Conservation (phyloP, 257 asterid species). For the Echium plantagineum region DNA sequence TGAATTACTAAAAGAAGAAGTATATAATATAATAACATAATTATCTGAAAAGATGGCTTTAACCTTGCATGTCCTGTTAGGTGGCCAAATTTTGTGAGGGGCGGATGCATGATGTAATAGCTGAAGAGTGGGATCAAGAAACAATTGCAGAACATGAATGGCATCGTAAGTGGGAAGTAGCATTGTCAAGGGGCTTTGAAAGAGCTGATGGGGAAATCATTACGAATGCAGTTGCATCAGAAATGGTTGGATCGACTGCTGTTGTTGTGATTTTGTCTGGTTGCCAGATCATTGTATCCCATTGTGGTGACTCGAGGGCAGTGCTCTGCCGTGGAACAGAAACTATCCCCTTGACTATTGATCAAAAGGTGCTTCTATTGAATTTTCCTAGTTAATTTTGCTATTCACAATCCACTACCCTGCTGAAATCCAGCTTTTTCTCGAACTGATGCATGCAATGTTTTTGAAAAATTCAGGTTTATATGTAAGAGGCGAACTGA, state of each 20-base stretch:
- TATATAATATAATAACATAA: neutral
- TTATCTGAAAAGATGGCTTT: neutral
- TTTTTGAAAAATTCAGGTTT: too few relatives aligned
- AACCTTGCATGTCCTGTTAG: neutral
- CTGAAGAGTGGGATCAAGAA: constrained; percentile 10
- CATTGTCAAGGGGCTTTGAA: constrained; percentile 8
- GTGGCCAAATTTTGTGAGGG: too few relatives aligned
- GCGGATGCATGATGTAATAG: neutral
- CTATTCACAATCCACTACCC: neutral
- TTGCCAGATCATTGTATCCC: constrained; percentile 13
- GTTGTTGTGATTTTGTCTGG: constrained; percentile 9
- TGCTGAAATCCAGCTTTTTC: neutral
- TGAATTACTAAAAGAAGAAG: neutral
- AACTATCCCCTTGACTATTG: constrained; percentile 7
- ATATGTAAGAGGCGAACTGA: too few relatives aligned
- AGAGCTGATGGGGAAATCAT: constrained; percentile 5
- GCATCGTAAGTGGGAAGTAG: constrained; percentile 6
- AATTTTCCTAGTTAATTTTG: neutral
- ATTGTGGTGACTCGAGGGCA: constrained; percentile 15
- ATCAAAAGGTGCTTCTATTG: constrained; percentile 10
- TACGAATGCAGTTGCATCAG: constrained; percentile 5
- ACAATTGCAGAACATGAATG: constrained; percentile 1
- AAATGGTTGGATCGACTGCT: constrained; percentile 13
- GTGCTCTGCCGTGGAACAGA: constrained; percentile 6
- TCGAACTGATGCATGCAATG: neutral